These are phyloP conservation scores for Termitomyces titanicus DNA, from an alignment of 768 basidiomycete genomes.

Conservation along the genomic window DNA sequence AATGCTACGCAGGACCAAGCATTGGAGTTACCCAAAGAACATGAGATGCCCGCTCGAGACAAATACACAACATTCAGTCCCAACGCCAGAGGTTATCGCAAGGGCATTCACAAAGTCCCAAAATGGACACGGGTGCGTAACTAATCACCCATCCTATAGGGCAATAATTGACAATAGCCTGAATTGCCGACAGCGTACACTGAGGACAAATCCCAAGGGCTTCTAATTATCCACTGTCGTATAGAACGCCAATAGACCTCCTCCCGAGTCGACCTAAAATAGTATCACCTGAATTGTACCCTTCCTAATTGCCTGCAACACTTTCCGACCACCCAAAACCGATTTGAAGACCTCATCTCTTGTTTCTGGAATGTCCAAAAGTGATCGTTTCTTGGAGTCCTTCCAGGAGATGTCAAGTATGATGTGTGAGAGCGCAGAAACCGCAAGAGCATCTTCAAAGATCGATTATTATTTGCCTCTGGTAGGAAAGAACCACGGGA, in stretches of 20 bases:
- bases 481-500: background rate
- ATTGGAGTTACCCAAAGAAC: conserved; percentile 84
- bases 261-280: conserved; percentile 41
- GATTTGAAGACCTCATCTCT: conserved; percentile 77
- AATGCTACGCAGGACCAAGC: conserved; percentile 51
- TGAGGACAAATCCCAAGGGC: conserved; percentile 86
- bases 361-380: conserved; percentile 83
- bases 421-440: conserved; percentile 78
- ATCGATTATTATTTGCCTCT: conserved; percentile 2
- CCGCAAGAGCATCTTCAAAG: conserved; percentile 59
- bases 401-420: conserved; percentile 73
- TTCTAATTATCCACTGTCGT: conserved; percentile 52
- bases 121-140: conserved; percentile 87
- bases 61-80: conserved; percentile 92
- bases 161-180: background rate
- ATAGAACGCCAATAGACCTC: conserved; percentile 10
- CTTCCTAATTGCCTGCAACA: conserved; percentile 59
- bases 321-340: conserved; percentile 58
- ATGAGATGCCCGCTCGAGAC: conserved; percentile 89
- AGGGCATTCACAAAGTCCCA: conserved; percentile 96
- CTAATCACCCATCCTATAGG: background rate
- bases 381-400: conserved; percentile 71
- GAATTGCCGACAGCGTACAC: conserved; percentile 57
- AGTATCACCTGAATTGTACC: conserved; percentile 81
- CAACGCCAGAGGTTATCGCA: conserved; percentile 73